Base-by-base conservation (phyloP, 345 rosid genomes). In the Arabidopsis suecica region DNA sequence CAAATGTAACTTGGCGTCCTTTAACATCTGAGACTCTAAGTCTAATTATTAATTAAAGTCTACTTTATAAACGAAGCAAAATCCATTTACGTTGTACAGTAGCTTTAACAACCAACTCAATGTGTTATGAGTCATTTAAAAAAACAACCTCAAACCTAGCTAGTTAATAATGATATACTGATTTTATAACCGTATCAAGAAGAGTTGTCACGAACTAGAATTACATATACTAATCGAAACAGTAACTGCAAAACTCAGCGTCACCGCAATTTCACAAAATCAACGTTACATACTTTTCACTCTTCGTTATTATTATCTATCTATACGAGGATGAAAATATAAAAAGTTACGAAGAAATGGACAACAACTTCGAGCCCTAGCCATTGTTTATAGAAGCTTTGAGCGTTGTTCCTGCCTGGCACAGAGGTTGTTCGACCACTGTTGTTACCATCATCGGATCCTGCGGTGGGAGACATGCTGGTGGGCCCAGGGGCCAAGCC, bases 331-430 rank as follows among this genome's bases (percentile, higher is more conserved):
- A 33, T 3, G 47, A n/a, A 9, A 54, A 44, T 42, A 45, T 8
- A 48, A 3, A 37, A 65, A 3, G 22, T 36, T 22, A 56, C 40
- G 20, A 77, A 56, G 14, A 63, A 30, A 37, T 25, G 54, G 13
- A n/a, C 50, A 36, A 55, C 45, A 56, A 54, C 58, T 54, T 61
- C 48, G 54, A 69, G 48, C 13, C 65, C 50, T 45, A 76, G 49
- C 74, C 79, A 51, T 36, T 20, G 57, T 61, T 68, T 61, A 50
- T 11, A 5, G 5, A 32, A 34, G 49, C 74, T 76, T 25, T 42
- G 69, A 60, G 74, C 79, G 25, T 76, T 42, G 51, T 54, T 76
- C 49, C 3, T 30, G 32, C 79, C 40, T 68, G 55, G 73, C 25
- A 68, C 23, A n/a, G 79, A 60, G 48, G 40, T 23, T 2, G 57